phyloP scores from a whole-genome alignment of 169 alveolate species.

The Miamiensis avidus region DNA sequence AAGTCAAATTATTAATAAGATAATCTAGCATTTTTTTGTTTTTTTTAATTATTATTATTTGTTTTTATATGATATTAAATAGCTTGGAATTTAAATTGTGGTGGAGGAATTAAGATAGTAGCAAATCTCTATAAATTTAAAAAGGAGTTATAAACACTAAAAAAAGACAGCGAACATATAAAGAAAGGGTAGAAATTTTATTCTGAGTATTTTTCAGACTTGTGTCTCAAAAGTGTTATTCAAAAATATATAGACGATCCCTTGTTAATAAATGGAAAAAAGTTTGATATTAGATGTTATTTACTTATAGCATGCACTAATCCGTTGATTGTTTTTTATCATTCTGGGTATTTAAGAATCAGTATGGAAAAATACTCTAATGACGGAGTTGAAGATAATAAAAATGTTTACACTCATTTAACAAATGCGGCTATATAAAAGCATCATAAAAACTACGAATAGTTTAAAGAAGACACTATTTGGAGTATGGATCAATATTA shows the following conservation, averaged over 20 bases:
- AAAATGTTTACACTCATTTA: not conserved
- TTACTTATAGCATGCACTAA: constrained; percentile 52
- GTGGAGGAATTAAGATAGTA: not conserved
- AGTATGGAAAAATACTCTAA: constrained; percentile 4
- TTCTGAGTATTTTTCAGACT: not conserved
- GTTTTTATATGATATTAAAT: too few relatives aligned
- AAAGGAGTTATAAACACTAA: not conserved
- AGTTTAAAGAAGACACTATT: not conserved
- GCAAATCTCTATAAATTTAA: not conserved
- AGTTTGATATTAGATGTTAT: constrained; percentile 59
- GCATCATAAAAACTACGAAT: not conserved
- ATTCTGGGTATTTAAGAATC: constrained; percentile 43
- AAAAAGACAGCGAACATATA: not conserved
- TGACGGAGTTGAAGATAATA: not conserved
- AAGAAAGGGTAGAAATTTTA: not conserved
- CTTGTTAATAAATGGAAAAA: constrained; percentile 38
- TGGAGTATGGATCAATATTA: not conserved
- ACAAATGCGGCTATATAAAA: not conserved
- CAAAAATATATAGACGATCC: constrained; percentile 54
- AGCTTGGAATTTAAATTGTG: not conserved
- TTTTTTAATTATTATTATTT: too few relatives aligned
- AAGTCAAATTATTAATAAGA: too few relatives aligned
- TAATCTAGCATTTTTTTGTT: too few relatives aligned
- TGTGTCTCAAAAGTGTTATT: not conserved
- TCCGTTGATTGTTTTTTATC: constrained; percentile 48